Conservation (phyloP, 129 eudicot genomes). For the Rutidosis leptorrhynchoides region DNA sequence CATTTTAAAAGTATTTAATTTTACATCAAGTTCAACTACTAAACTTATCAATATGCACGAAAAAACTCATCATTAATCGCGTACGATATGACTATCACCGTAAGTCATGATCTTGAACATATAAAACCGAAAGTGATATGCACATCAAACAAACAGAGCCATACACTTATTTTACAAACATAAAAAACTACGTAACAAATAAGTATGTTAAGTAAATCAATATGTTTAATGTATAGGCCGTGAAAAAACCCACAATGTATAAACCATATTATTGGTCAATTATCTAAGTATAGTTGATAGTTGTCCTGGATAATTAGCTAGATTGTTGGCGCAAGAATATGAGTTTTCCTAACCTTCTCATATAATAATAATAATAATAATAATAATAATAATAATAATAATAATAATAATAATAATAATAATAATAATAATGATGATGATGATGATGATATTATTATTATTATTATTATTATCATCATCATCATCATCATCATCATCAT, state of each 20-base stretch:
- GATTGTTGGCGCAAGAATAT: not conserved
- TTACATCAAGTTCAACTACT: not conserved
- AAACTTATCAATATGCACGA: not conserved
- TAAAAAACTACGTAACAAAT: not conserved
- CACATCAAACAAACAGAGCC: not conserved
- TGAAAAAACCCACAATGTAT: not conserved
- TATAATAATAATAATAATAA: no score
- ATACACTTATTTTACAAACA: no score
- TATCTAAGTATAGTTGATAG: not conserved
- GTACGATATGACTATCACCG: no score
- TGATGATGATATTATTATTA: no score
- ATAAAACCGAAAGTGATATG: not conserved
- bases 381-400: no score
- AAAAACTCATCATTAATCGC: not conserved
- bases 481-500: no score
- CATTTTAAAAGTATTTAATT: not conserved
- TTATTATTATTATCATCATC: no score
- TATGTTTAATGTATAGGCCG: not conserved
- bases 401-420: no score
- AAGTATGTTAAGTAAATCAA: no score
- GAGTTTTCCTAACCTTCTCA: no score
- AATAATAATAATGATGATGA: no score
- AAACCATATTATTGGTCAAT: not conserved
- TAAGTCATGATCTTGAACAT: not conserved
- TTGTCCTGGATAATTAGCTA: not conserved